phyloP scores from a whole-genome alignment of 2,329 filamentous ascomycete species.

The Colletotrichum gloeosporioides region DNA sequence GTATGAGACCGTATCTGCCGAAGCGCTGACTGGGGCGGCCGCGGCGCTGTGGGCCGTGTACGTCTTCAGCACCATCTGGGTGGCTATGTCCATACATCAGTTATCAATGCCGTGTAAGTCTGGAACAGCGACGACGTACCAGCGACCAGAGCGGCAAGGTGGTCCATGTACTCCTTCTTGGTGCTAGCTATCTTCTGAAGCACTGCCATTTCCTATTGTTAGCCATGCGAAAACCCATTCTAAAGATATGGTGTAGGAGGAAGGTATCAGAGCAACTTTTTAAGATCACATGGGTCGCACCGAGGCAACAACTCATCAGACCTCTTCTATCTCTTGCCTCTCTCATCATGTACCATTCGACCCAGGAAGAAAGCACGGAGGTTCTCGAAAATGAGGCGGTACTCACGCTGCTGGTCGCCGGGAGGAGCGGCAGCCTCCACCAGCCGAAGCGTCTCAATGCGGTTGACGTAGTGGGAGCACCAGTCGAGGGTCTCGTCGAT shows the following conservation, averaged over 20 bases:
- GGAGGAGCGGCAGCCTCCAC: not conserved
- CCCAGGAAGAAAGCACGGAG: no score
- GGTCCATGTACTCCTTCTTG: not conserved
- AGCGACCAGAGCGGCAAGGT: not conserved
- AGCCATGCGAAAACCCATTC: no score
- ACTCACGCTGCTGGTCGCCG: not conserved
- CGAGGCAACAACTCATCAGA: not conserved
- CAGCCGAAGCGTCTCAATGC: fast-evolving
- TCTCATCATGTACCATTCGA: not conserved
- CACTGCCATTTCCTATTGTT: fast-evolving
- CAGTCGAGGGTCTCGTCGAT: not conserved
- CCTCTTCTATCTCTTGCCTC: not conserved
- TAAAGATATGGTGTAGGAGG: no score
- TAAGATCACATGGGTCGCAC: not conserved
- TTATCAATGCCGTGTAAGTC: no score
- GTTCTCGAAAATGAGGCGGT: no score
- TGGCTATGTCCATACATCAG: fast-evolving
- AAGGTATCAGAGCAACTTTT: not conserved
- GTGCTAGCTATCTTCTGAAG: not conserved
- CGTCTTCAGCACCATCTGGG: not conserved
- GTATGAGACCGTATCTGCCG: not conserved
- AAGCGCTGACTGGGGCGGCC: no score
- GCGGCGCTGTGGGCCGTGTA: not conserved
- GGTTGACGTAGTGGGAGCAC: not conserved
- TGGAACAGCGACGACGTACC: fast-evolving